Evolutionary conservation across 805 yeast genomes (phyloP), one percentile per base, ranked within the genome.

Genomic region (Kluyveromyces lactis): DNA sequence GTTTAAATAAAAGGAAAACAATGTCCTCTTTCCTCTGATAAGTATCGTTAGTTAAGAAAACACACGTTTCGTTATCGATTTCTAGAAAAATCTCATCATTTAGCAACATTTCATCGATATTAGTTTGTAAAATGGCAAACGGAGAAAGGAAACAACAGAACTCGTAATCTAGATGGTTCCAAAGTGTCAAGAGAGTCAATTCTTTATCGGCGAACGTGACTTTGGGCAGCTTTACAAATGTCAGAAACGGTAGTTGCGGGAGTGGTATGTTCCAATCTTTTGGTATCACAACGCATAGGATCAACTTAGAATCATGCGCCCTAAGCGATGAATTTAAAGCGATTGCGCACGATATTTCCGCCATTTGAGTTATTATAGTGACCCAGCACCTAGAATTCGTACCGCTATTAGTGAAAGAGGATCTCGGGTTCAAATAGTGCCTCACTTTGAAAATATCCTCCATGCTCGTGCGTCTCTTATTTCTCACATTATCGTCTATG

Each of bases 21-120:
- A 39, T 13, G 34, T 43, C 19, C 30, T 29, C 16, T 29, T 40
- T 38, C 33, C 26, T 39, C 12, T 33, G 21, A 16, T 34, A 34
- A 6, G 21, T 24, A 9, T 34, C 19, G 41, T 58, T 58, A n/a
- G 57, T 50, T 26, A 59, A 45, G 31, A 59, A 37, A 2, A 60
- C 60, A 41, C 63, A 60, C 1, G 63, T 60, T 40, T 60, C 64
- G 39, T 60, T 60, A 41, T 60, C 64, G 26, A 59, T 56, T 38
- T 58, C 61, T 18, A 49, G 45, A 30, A 49, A 42, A 5, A 58
- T 48, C 31, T 50, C 55, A 16, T 47, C 44, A 12, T 46, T 43
- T 4, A 46, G 50, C 18, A 59, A 42, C 24, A 59, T 47, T 36
- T 56, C 62, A 37, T 59, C 64, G 18, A 55, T 48, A 38, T 56